Evolutionary conservation across 768 basidiomycete genomes (phyloP), one percentile per base, ranked within the genome.

Genomic region (Leccinum disarticulatum): DNA sequence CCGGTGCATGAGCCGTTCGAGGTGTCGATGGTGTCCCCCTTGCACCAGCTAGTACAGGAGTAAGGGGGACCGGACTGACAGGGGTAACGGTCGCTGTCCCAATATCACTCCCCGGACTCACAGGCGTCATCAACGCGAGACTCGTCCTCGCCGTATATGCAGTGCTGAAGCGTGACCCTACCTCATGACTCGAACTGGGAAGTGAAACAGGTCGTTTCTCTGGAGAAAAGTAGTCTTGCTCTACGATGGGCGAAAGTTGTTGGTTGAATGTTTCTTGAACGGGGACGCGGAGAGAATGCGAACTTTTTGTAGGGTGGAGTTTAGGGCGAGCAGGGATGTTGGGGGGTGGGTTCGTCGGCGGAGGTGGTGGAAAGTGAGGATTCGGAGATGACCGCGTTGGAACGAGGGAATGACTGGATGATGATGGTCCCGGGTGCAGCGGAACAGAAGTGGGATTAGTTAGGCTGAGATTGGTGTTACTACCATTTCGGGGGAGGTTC

Each of bases 191-290:
- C 4, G 62, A 73, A 55, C 61, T 70, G 14, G 61, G 72, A 46
- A 76, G 70, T 54, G 73, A 77, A 47, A 54, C 71, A 54, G 76
- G 73, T 35, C 74, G 73, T 59, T 73, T 75, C 52, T 78, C 77
- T 0, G 84, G 84, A 6, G 85, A 84, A 56, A 84, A 67, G 65
- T 87, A 87, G 56, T 87, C 84, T 63, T 81, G 81, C 71, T 88
- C 88, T 9, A 78, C 79, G 43, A 89, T 88, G 0, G 88, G 87
- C 2, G 87, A 87, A 38, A 88, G 79, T 49, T 81, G 86, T 53
- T 65, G 66, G 53, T 62, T 70, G 55, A 63, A 68, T 33, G 63
- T 65, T 54, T 66, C 74, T 33, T 67, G 70, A 22, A 69, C 55
- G 28, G 80, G 77, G 15, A 77, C 70, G 35, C 77, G 79, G 28